phyloP scores from a whole-genome alignment of 345 rosid species.

The Eucalyptus rudis region DNA sequence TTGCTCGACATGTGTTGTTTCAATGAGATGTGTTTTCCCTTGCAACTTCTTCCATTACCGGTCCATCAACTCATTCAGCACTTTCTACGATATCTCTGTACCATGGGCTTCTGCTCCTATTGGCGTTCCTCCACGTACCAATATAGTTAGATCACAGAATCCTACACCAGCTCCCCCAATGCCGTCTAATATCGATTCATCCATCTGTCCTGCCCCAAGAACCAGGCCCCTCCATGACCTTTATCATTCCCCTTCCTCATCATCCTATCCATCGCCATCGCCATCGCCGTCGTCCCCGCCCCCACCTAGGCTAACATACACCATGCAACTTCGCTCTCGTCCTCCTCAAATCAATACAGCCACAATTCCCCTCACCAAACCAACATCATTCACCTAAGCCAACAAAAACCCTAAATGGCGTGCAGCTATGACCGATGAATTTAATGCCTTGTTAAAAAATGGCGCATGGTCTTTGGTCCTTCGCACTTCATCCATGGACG shows the following conservation, averaged over 20 bases:
- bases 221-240: background rate
- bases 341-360: background rate
- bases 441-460: background rate
- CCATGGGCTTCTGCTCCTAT: background rate
- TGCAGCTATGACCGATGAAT: background rate
- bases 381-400: background rate
- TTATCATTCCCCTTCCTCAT: background rate
- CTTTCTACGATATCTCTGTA: too few species aligned
- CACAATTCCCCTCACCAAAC: background rate
- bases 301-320: background rate
- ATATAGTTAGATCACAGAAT: background rate
- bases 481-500: background rate
- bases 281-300: rapidly evolving
- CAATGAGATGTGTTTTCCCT: background rate
- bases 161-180: background rate
- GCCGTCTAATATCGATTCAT: background rate
- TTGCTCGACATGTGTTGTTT: background rate
- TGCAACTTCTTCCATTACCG: background rate
- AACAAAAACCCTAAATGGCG: background rate
- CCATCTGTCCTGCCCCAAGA: background rate
- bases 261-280: background rate
- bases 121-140: background rate
- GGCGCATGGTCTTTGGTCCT: background rate
- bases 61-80: too few species aligned
- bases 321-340: background rate